A percentile compares a stretch with the other conserved stretches of the same genome.
Evolutionary conservation across 768 basidiomycete genomes (phyloP).

Genomic region (Mrakia frigida): DNA sequence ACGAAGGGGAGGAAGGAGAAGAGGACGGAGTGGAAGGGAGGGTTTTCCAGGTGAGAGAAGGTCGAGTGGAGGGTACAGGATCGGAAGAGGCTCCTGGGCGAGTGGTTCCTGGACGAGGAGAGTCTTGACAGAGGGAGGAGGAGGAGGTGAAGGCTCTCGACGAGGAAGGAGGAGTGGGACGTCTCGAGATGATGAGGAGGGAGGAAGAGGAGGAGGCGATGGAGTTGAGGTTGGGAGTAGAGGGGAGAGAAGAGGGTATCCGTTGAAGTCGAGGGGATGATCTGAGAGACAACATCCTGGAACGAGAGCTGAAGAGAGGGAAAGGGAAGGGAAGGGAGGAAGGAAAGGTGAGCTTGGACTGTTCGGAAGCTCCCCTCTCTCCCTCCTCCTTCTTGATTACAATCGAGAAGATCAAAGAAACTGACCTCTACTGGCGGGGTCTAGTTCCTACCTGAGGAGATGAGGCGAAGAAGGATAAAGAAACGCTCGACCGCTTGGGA

Average conservation of each 20-base stretch:
- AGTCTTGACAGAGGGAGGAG: not conserved
- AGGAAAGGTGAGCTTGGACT: not conserved
- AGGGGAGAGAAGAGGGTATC: not conserved
- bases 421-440: too few relatives aligned
- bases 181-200: not conserved
- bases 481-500: not conserved
- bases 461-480: not conserved
- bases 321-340: not conserved
- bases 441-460: not conserved
- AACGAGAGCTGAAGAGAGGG: not conserved
- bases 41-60: not conserved
- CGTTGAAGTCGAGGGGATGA: not conserved
- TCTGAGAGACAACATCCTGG: not conserved
- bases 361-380: not conserved
- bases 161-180: not conserved
- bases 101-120: not conserved
- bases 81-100: not conserved
- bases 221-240: not conserved
- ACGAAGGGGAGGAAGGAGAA: not conserved
- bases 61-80: not conserved
- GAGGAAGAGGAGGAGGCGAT: not conserved
- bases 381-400: not conserved
- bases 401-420: too few relatives aligned
- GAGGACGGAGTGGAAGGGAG: not conserved
- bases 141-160: not conserved